Percentiles rank a stretch among this genome's conserved stretches.
Conservation (phyloP, 2,329 filamentous ascomycete genomes). For the Lasiodiplodia citricola region DNA sequence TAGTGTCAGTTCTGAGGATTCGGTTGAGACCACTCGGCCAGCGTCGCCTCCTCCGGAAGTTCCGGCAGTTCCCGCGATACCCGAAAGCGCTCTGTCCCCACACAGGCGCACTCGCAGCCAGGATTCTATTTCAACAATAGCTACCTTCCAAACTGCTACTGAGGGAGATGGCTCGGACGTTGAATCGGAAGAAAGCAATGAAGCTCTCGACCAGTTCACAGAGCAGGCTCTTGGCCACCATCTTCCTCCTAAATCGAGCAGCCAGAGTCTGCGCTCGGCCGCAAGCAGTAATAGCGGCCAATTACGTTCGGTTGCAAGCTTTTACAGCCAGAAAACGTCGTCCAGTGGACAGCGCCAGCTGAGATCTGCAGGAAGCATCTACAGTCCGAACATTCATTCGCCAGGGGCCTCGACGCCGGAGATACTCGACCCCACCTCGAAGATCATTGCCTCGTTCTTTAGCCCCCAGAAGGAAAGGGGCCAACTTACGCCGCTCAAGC, state of each 20-base stretch:
- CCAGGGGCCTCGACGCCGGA: slow-evolving; percentile 7
- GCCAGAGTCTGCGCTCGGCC: slow-evolving; percentile 3
- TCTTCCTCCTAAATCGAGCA: slow-evolving; percentile 16
- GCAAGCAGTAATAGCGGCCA: neutral
- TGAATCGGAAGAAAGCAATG: slow-evolving; percentile 45
- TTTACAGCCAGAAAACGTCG: slow-evolving; percentile 12
- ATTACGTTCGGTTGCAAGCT: slow-evolving; percentile 6
- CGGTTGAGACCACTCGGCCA: slow-evolving; percentile 57
- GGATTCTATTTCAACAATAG: slow-evolving; percentile 66
- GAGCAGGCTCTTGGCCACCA: slow-evolving; percentile 31
- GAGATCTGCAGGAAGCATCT: slow-evolving; percentile 19
- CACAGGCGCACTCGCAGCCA: slow-evolving; percentile 61
- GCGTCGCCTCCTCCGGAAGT: slow-evolving; percentile 32
- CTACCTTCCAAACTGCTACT: slow-evolving; percentile 68
- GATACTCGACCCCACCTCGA: slow-evolving; percentile 9
- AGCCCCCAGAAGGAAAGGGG: slow-evolving; percentile 5
- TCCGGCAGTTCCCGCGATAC: slow-evolving; percentile 30
- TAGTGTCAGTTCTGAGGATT: slow-evolving; percentile 60
- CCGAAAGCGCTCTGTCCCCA: slow-evolving; percentile 39
- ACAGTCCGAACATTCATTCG: slow-evolving; percentile 5
- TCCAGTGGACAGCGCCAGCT: slow-evolving; percentile 8
- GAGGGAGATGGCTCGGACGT: slow-evolving; percentile 53
- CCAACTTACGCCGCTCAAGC: slow-evolving; percentile 45
- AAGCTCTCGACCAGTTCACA: slow-evolving; percentile 47
- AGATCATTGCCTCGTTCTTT: slow-evolving; percentile 25